Evolutionary conservation across 768 basidiomycete genomes (phyloP).

Genomic region (Mycena latifolia): DNA sequence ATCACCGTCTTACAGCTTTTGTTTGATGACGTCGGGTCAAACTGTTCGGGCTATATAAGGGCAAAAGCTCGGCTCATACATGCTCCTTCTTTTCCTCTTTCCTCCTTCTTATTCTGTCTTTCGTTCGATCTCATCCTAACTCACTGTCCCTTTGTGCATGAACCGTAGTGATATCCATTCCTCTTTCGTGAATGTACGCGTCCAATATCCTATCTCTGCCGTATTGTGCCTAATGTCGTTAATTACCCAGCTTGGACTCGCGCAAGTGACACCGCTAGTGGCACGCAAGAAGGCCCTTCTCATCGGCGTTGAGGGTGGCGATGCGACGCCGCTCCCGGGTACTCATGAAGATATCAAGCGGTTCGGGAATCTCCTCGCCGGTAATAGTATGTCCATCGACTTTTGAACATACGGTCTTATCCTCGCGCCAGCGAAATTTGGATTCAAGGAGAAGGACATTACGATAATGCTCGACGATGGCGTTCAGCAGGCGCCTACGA

Average conservation of each 20-base stretch:
- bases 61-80: too few species aligned
- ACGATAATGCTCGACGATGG: slow-evolving; percentile 19
- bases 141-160: neutral
- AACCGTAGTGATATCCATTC: neutral
- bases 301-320: neutral
- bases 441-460: neutral
- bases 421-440: slow-evolving; percentile 1
- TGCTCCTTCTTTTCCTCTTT: too few species aligned
- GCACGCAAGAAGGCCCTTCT: slow-evolving; percentile 6
- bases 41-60: too few species aligned
- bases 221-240: neutral
- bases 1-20: too few species aligned
- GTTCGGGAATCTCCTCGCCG: slow-evolving; percentile 1
- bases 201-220: neutral
- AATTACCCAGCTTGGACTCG: neutral
- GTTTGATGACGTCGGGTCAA: too few species aligned
- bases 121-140: too few species aligned
- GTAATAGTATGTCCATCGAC: neutral
- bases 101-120: too few species aligned
- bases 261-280: neutral
- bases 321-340: too few species aligned
- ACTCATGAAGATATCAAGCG: slow-evolving; percentile 1
- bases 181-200: neutral
- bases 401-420: neutral
- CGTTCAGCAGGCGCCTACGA: neutral